These are phyloP conservation scores for Trichoderma semiorbis DNA, from an alignment of 2,329 filamentous ascomycete species.

Conservation along the genomic window DNA sequence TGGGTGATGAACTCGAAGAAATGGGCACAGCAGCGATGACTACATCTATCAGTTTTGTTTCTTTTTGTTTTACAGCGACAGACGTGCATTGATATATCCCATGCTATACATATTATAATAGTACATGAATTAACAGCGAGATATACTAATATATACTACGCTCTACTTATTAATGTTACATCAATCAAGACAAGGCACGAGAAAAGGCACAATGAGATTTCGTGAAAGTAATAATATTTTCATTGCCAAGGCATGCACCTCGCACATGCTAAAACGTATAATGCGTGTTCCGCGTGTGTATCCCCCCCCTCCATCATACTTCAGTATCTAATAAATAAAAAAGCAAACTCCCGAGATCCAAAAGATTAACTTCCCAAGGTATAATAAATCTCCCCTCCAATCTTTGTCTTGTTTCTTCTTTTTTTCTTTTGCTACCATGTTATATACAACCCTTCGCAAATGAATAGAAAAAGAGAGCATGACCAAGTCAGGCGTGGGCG, in stretches of 20 bases:
- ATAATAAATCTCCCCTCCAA: background rate
- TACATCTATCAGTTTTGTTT: no score
- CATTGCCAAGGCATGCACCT: slow-evolving; percentile 1
- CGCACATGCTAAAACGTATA: slow-evolving; percentile 12
- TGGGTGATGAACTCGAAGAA: slow-evolving; percentile 30
- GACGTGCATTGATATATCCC: background rate
- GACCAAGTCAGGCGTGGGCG: background rate
- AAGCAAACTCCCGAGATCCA: slow-evolving; percentile 2
- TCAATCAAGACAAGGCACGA: background rate
- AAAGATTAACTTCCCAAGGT: slow-evolving; percentile 10
- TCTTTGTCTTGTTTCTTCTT: background rate
- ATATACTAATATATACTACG: no score
- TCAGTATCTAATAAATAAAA: slow-evolving; percentile 4
- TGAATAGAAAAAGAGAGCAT: background rate
- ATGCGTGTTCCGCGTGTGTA: background rate
- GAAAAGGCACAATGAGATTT: background rate
- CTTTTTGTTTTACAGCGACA: background rate
- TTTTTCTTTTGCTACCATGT: background rate
- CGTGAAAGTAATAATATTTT: background rate
- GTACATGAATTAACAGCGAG: no score
- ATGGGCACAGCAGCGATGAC: slow-evolving; percentile 16
- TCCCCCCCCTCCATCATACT: background rate
- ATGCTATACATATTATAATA: background rate
- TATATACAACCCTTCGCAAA: slow-evolving; percentile 6
- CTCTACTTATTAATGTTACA: background rate